Evolutionary conservation across 306 rosid species (phyloP).

Genomic region (Cucurbita pepo): DNA sequence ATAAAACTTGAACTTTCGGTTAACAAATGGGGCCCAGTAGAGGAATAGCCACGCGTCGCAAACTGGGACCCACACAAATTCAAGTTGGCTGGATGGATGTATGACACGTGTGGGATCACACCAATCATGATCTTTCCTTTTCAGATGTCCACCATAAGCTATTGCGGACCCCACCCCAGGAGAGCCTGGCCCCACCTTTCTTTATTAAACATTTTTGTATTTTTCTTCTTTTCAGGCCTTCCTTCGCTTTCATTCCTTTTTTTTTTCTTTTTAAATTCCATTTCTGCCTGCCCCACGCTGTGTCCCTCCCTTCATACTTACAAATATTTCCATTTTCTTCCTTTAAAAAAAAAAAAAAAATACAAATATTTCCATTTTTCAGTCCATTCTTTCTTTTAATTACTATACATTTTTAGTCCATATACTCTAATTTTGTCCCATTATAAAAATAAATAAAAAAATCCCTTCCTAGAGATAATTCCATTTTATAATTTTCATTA

Average conservation of each 20-base stretch:
- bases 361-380: neutral
- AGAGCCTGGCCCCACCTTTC: neutral
- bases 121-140: neutral
- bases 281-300: neutral
- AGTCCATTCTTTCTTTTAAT: neutral
- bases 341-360: neutral
- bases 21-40: neutral
- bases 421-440: neutral
- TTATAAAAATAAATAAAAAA: no score
- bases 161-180: neutral
- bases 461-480: neutral
- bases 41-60: neutral
- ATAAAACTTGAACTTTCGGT: neutral
- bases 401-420: neutral
- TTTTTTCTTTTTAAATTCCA: neutral
- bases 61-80: neutral
- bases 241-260: neutral
- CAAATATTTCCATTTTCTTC: neutral
- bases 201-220: neutral
- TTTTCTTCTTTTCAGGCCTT: neutral
- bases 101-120: conserved; percentile 1
- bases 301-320: neutral
- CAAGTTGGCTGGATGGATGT: neutral
- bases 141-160: neutral
- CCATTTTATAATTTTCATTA: neutral